These are phyloP conservation scores for Cephalotrichum gorgonifer DNA, from an alignment of 2,329 filamentous ascomycete species.

Conservation along the genomic window DNA sequence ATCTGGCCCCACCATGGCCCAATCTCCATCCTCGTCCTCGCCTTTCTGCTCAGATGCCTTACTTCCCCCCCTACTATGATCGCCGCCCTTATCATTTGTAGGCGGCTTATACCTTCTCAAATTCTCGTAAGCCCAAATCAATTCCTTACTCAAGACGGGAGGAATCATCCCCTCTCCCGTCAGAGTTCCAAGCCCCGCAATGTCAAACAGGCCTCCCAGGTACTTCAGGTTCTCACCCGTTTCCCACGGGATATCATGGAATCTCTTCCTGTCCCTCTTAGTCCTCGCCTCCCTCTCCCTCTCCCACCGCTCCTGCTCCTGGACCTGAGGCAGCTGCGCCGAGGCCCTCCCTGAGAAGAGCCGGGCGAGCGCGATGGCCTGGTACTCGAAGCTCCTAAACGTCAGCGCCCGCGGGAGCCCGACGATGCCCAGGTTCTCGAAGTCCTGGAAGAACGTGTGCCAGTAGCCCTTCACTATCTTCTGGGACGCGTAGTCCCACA, in stretches of 20 bases:
- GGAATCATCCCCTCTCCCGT: conserved; percentile 34
- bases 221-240: conserved; percentile 37
- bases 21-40: too few species aligned
- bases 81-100: not conserved
- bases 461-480: conserved; percentile 34
- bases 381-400: conserved; percentile 45
- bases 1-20: too few species aligned
- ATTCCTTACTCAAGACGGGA: conserved; percentile 29
- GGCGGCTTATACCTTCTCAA: conserved; percentile 11
- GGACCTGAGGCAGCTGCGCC: conserved; percentile 22
- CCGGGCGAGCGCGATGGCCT: conserved; percentile 40
- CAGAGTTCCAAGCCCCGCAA: conserved; percentile 38
- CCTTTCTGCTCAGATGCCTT: too few species aligned
- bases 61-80: too few species aligned
- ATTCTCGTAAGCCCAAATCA: conserved; percentile 37
- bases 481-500: conserved; percentile 38
- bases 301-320: conserved; percentile 37
- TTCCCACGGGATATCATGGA: conserved; percentile 44
- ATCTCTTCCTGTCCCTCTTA: conserved; percentile 24
- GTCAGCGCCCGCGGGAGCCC: conserved; percentile 40
- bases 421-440: conserved; percentile 36
- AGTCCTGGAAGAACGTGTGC: conserved; percentile 41
- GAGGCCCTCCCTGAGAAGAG: conserved; percentile 32
- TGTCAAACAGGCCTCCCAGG: conserved; percentile 31
- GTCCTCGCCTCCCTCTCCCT: conserved; percentile 19